phyloP scores from a whole-genome alignment of 73 alveolate genomes.

The Paramecium tetraurelia region DNA sequence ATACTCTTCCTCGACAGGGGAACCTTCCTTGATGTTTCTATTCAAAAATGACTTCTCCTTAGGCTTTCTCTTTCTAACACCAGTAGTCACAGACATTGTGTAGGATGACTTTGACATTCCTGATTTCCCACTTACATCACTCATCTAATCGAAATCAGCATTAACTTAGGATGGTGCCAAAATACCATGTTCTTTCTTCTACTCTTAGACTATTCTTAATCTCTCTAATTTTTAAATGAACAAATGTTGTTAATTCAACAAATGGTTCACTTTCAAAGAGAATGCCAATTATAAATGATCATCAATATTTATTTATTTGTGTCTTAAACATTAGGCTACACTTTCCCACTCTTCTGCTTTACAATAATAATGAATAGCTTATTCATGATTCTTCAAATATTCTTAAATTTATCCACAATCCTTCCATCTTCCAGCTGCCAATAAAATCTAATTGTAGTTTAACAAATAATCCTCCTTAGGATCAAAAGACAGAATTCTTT shows the following conservation, averaged over 20 bases:
- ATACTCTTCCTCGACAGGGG: conserved; percentile 61
- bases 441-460: neutral
- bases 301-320: neutral
- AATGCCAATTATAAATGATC: neutral
- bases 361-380: conserved; percentile 49
- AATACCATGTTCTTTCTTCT: neutral
- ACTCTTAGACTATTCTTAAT: neutral
- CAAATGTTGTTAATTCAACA: neutral
- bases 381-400: neutral
- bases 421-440: neutral
- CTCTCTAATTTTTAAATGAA: conserved; percentile 7
- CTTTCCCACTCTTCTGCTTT: conserved; percentile 46
- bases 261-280: neutral
- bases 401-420: conserved; percentile 54
- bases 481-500: conserved; percentile 8
- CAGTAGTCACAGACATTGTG: conserved; percentile 57
- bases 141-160: conserved; percentile 22
- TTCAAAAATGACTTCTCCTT: conserved; percentile 50
- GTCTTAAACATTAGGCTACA: conserved; percentile 41
- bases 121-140: conserved; percentile 41
- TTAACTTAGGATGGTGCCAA: conserved; percentile 2
- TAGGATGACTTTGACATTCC: conserved; percentile 26
- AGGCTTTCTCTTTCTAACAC: conserved; percentile 49
- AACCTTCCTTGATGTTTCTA: conserved; percentile 56
- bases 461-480: neutral